Evolutionary conservation across 2,329 filamentous ascomycete genomes (phyloP).

Genomic region (Fusarium sp.): DNA sequence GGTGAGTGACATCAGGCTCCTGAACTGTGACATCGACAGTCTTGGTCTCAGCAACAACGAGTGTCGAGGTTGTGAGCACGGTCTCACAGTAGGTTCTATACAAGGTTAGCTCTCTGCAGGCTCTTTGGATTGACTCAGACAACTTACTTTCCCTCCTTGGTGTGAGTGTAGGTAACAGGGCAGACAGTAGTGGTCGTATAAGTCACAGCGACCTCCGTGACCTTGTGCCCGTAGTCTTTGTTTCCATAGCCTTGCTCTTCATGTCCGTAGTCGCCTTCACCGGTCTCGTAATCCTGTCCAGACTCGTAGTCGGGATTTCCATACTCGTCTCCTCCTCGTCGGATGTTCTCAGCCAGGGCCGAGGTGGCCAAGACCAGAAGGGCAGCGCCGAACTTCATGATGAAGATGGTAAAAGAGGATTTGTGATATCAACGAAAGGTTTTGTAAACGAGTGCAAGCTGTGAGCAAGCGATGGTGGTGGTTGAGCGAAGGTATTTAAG

Average conservation of each 20-base stretch:
- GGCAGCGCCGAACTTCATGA: slow-evolving; percentile 47
- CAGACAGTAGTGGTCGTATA: slow-evolving; percentile 62
- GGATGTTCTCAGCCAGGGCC: slow-evolving; percentile 43
- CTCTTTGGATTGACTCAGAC: background rate
- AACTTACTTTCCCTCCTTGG: slow-evolving; percentile 57
- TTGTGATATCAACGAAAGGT: slow-evolving; percentile 37
- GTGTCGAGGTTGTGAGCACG: slow-evolving; percentile 59
- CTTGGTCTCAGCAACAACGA: slow-evolving; percentile 58
- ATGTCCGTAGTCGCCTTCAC: slow-evolving; percentile 20
- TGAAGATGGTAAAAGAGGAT: slow-evolving; percentile 23
- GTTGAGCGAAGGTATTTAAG: slow-evolving; percentile 48
- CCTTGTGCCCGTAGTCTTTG: slow-evolving; percentile 17
- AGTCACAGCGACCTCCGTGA: slow-evolving; percentile 48
- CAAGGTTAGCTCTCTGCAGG: slow-evolving; percentile 29
- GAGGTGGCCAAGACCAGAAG: slow-evolving; percentile 46
- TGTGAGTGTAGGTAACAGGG: slow-evolving; percentile 60
- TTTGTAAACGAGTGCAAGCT: slow-evolving; percentile 36
- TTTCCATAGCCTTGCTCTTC: slow-evolving; percentile 17
- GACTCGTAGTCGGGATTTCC: slow-evolving; percentile 25
- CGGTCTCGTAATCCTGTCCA: slow-evolving; percentile 25
- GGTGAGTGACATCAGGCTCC: slow-evolving; percentile 53
- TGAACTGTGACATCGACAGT: slow-evolving; percentile 56
- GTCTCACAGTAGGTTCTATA: slow-evolving; percentile 59
- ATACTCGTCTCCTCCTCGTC: slow-evolving; percentile 40
- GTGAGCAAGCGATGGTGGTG: slow-evolving; percentile 38